Conservation (phyloP, 2,329 filamentous ascomycete species). For the Penicillium brevicompactum region DNA sequence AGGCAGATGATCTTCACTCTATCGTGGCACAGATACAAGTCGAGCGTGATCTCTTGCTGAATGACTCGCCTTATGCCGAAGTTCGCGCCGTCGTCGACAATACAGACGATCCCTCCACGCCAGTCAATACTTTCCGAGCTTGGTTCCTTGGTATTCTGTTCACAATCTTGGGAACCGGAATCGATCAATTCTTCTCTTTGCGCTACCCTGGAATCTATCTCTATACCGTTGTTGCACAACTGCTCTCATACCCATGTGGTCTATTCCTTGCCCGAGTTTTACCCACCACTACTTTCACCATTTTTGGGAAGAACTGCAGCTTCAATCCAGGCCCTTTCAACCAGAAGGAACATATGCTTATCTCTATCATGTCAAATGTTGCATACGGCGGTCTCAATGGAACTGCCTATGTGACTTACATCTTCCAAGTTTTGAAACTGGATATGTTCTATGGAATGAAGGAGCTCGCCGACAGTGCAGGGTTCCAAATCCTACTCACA, state of each 20-base stretch:
- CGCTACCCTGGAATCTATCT: constrained; percentile 50
- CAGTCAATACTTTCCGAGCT: constrained; percentile 36
- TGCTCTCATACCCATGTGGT: constrained; percentile 48
- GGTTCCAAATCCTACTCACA: constrained; percentile 40
- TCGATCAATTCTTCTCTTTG: constrained; percentile 51
- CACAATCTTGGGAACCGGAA: constrained; percentile 37
- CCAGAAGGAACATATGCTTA: constrained; percentile 50
- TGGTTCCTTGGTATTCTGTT: constrained; percentile 44
- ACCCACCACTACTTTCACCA: constrained; percentile 36
- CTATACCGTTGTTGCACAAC: constrained; percentile 47
- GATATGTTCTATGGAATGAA: constrained; percentile 11
- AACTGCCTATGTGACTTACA: constrained; percentile 10
- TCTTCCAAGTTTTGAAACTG: constrained; percentile 10
- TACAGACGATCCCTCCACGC: constrained; percentile 30
- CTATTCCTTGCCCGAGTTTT: constrained; percentile 41
- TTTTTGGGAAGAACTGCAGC: constrained; percentile 18
- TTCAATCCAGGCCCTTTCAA: constrained; percentile 51
- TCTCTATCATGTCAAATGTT: constrained; percentile 53
- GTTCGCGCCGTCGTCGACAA: constrained; percentile 31
- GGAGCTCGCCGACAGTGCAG: constrained; percentile 19
- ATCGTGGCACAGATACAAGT: background rate
- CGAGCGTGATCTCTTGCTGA: background rate
- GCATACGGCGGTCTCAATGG: constrained; percentile 36
- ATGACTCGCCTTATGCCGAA: constrained; percentile 29
- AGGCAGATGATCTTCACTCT: background rate